Base-by-base conservation (phyloP, 495 filamentous ascomycete species). In the Aspergillus panamensis region DNA sequence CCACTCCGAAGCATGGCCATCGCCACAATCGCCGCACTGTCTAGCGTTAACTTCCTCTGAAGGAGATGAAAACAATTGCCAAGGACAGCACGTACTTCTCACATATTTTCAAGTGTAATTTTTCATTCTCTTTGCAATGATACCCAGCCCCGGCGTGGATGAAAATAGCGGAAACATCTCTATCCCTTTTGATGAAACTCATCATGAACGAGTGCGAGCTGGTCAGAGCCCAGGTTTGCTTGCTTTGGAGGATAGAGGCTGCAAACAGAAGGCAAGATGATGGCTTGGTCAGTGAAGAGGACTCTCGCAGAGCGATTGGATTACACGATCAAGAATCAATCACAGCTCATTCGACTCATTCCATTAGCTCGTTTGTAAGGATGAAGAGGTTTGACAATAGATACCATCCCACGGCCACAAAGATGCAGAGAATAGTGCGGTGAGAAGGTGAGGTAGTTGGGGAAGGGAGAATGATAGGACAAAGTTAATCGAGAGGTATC, bases 91-190 rank as follows among this genome's bases (percentile, higher is more conserved):
- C 89, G 77, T 79, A 97, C 94, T 90, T 84, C 59, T 86, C 84
- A 69, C 94, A 97, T 19, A 91, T 89, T 62, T 87, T 75, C 12
- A 97, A 80, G 67, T 98, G 94, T 37, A 87, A 76, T 14, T 76
- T 73, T 67, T 97, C 91, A 72, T 97, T 97, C 50, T 87, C 80
- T 14, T 76, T 64, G 63, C 90, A 96, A 69, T 98, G 94, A 65
- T 87, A 97, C n/a, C 94, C 94, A 16, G 94, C 94, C 12, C 94
- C 94, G 19, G 92, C 94, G 76, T 98, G 94, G 55, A 97, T 84
- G 66, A 96, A 97, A 33, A 97, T 89, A n/a, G 88, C 88, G 57
- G 77, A 81, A 9, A 82, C 58, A 51, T 83, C 77, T 16, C 77
- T 70, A 43, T 62, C 67, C 45, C 60, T 66, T 51, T 67, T 70